Base-by-base conservation (phyloP, 2,329 filamentous ascomycete genomes). In the Fonsecaea pugnacius region DNA sequence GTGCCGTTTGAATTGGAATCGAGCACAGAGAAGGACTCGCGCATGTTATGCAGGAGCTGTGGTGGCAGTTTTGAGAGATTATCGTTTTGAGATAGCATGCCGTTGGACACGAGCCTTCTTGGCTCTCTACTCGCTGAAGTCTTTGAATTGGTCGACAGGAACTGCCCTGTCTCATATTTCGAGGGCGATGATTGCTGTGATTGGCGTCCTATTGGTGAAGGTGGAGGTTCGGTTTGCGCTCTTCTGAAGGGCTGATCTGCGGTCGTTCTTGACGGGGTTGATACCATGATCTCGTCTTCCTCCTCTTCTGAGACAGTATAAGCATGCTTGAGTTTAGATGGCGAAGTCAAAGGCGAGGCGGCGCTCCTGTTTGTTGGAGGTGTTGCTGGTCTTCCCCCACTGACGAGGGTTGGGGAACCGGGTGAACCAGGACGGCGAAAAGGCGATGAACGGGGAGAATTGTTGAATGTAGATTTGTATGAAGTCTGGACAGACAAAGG, bases 1-100 rank as follows among this genome's bases (percentile, higher is more conserved):
- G 86, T 82, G 18, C 94, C 93, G 73, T 95, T 92, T 73, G 92
- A 93, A 77, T 95, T 89, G 65, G 91, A 85, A 76, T 98, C 95
- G 53, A 99, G 83, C 64, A 97, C 92, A 76, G 96, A 91, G 77
- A 98, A 99, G 0, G 90, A 92, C 75, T 98, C 94, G 66, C 95
- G 87, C 78, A 99, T 85, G 71, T 91, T 91, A 72, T 93, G 87
- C 38, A 97, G 87, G 71, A 97, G 91, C 2, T 91, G 83, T 2
- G 91, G 88, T 40, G 94, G 90, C 48, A 98, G 79, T 72, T 78
- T 69, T 72, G 80, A 70, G 71, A 83, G 63, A 66, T 73, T 65
- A 70, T 78, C 78, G 75, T 78, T 67, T 18, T 61, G 65, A 50
- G 58, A 70, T 18, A 70, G 62, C 57, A 59, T 50, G 18, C 58